Evolutionary conservation across 2,329 filamentous ascomycete genomes (phyloP).

Genomic region (Tolypocladium album): DNA sequence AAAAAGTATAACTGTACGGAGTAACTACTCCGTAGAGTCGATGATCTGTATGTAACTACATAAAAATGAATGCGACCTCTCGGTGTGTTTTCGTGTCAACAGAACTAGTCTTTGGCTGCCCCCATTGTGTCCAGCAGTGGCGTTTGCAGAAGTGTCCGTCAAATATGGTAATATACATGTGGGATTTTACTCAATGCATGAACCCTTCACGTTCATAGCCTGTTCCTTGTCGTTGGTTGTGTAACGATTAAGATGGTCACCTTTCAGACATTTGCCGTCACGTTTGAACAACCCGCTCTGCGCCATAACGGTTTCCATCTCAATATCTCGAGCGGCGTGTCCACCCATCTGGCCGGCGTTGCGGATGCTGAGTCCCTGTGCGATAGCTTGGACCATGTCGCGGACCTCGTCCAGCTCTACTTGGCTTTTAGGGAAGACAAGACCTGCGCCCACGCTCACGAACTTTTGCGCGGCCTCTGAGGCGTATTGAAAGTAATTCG

Average conservation of each 20-base stretch:
- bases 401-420: neutral
- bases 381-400: neutral
- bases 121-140: no score
- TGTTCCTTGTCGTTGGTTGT: neutral
- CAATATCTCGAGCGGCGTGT: neutral
- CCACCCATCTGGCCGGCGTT: neutral
- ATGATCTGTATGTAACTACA: no score
- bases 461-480: neutral
- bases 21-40: no score
- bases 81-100: no score
- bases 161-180: no score
- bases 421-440: neutral
- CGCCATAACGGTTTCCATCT: neutral
- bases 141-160: no score
- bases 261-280: neutral
- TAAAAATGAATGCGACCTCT: no score
- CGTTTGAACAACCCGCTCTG: neutral
- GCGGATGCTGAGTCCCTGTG: neutral
- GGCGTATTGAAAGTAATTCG: neutral
- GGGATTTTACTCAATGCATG: neutral
- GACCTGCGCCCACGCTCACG: neutral
- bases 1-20: no score
- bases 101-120: no score
- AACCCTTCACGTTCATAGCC: neutral
- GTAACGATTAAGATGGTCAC: neutral